Conservation (phyloP, 495 filamentous ascomycete genomes). For the Penicillium atrosanguineum region DNA sequence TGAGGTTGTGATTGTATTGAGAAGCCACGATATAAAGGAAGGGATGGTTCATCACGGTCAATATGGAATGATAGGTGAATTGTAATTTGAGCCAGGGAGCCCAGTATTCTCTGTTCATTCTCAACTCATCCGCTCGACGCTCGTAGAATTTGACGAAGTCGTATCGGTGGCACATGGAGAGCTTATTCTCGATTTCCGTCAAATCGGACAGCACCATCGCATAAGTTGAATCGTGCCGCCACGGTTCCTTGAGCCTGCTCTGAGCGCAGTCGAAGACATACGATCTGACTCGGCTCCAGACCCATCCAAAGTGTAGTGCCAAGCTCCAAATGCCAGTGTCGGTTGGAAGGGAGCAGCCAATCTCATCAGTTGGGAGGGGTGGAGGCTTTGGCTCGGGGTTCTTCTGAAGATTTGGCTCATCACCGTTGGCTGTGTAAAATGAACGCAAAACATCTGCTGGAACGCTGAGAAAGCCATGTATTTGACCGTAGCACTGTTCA, state of each 20-base stretch:
- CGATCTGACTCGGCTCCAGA: constrained; percentile 42
- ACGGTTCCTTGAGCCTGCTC: constrained; percentile 43
- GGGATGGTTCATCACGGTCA: constrained; percentile 45
- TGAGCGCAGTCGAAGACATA: constrained; percentile 42
- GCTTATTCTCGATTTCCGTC: constrained; percentile 44
- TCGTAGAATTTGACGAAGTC: constrained; percentile 48
- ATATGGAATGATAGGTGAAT: constrained; percentile 46
- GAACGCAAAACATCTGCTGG: constrained; percentile 34
- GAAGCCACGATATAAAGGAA: constrained; percentile 49
- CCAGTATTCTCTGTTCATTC: constrained; percentile 39
- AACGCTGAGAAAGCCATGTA: constrained; percentile 35
- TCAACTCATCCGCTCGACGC: constrained; percentile 36
- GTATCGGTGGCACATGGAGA: constrained; percentile 45
- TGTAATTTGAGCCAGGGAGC: constrained; percentile 46
- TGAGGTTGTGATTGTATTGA: constrained; percentile 44
- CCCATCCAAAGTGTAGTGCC: constrained; percentile 42
- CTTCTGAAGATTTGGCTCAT: constrained; percentile 12
- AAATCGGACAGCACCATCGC: constrained; percentile 43
- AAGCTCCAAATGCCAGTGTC: constrained; percentile 46
- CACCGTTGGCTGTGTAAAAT: constrained; percentile 25
- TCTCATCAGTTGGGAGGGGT: constrained; percentile 34
- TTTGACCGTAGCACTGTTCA: constrained; percentile 42
- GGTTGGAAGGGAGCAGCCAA: constrained; percentile 27
- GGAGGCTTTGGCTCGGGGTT: constrained; percentile 25
- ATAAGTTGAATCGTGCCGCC: constrained; percentile 47